Conservation (phyloP, 2,329 filamentous ascomycete genomes). For the Hypocreales sp. region DNA sequence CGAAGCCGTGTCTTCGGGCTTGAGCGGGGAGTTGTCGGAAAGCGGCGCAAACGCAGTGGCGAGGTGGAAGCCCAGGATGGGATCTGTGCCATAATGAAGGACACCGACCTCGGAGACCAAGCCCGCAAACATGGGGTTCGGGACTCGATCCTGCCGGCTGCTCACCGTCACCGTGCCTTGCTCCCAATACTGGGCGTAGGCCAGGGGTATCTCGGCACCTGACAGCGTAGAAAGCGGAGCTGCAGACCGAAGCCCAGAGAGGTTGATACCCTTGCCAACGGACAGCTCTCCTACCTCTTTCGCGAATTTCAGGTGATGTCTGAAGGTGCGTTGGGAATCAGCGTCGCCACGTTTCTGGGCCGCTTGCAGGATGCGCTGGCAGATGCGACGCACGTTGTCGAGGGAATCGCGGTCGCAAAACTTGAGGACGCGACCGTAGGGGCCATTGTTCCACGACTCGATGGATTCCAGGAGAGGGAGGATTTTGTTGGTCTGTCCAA, state of each 20-base stretch:
- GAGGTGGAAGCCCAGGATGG: slow-evolving; percentile 41
- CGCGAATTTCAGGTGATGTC: slow-evolving; percentile 7
- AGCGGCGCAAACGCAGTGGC: slow-evolving; percentile 27
- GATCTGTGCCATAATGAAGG: slow-evolving; percentile 33
- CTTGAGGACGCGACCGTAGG: slow-evolving; percentile 26
- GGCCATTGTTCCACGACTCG: slow-evolving; percentile 25
- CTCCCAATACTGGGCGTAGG: slow-evolving; percentile 18
- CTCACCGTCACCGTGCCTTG: slow-evolving; percentile 14
- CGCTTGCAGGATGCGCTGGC: slow-evolving; percentile 11
- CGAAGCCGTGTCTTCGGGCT: slow-evolving; percentile 5
- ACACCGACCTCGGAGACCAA: slow-evolving; percentile 16
- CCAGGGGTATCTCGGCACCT: slow-evolving; percentile 6
- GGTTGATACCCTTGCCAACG: slow-evolving; percentile 8
- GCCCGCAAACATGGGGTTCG: slow-evolving; percentile 30
- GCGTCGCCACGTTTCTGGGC: slow-evolving; percentile 5
- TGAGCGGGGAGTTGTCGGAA: slow-evolving; percentile 21
- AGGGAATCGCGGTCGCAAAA: slow-evolving; percentile 35
- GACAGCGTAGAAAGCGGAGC: slow-evolving; percentile 18
- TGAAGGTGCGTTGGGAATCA: slow-evolving; percentile 4
- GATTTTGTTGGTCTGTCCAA: slow-evolving; percentile 27
- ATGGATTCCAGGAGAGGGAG: slow-evolving; percentile 18
- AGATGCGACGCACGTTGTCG: slow-evolving; percentile 20
- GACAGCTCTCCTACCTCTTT: slow-evolving; percentile 4
- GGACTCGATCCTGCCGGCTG: slow-evolving; percentile 5
- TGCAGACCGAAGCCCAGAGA: slow-evolving; percentile 20